These are phyloP conservation scores for Pseudogymnoascus sp. DNA, from an alignment of 2,329 filamentous ascomycete species.

Conservation along the genomic window DNA sequence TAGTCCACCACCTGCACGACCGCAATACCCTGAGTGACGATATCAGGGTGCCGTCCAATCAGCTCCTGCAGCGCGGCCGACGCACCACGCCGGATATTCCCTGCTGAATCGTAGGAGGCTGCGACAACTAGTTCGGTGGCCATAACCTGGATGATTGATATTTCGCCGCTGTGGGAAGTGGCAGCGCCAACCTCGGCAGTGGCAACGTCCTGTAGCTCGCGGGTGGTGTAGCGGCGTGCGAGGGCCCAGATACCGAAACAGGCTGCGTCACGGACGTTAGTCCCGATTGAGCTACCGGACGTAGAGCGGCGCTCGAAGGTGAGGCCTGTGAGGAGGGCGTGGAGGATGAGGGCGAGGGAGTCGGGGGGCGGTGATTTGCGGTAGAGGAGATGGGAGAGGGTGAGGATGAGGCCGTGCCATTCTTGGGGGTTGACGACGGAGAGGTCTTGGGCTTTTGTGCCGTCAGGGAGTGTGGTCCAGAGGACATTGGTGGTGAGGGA, in stretches of 20 bases:
- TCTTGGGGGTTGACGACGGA: slow-evolving; percentile 70
- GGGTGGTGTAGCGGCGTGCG: slow-evolving; percentile 75
- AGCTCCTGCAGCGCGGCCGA: slow-evolving; percentile 93
- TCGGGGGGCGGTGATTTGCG: slow-evolving; percentile 67
- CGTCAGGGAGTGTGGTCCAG: slow-evolving; percentile 37
- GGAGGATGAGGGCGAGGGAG: slow-evolving; percentile 65
- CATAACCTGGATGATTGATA: slow-evolving; percentile 63
- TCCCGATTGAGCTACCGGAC: slow-evolving; percentile 76
- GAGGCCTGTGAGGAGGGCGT: slow-evolving; percentile 69
- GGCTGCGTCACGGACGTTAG: slow-evolving; percentile 88
- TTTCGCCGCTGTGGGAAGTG: slow-evolving; percentile 31
- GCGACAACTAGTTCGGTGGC: slow-evolving; percentile 74
- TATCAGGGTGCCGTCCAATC: slow-evolving; percentile 85
- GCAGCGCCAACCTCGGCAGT: slow-evolving; percentile 30
- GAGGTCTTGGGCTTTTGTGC: slow-evolving; percentile 47
- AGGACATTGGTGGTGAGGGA: slow-evolving; percentile 53
- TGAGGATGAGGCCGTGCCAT: slow-evolving; percentile 90
- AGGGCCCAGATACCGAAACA: slow-evolving; percentile 96
- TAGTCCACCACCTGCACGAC: slow-evolving; percentile 90
- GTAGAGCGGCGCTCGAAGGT: slow-evolving; percentile 83
- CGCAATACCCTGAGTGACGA: slow-evolving; percentile 69
- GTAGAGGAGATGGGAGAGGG: slow-evolving; percentile 79
- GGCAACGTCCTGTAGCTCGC: slow-evolving; percentile 59
- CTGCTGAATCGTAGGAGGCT: slow-evolving; percentile 79
- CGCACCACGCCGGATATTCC: slow-evolving; percentile 86